Percentiles rank a stretch among this genome's conserved stretches.
These are phyloP conservation scores for Phylloporus arenicola DNA, from an alignment of 768 basidiomycete species.

Conservation along the genomic window DNA sequence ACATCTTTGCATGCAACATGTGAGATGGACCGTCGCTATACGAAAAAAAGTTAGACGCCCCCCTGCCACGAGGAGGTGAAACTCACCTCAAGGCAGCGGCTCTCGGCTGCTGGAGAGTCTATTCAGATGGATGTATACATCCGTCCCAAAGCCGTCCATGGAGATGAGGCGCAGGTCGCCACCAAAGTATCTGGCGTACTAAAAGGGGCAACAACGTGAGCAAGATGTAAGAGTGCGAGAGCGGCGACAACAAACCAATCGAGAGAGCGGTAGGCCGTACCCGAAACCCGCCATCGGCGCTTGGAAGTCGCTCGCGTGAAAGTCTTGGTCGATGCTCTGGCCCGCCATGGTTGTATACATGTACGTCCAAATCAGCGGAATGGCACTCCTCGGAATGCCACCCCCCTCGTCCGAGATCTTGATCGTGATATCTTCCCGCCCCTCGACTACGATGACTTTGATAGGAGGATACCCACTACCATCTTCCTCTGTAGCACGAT, in stretches of 20 bases:
- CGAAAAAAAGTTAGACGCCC: no score
- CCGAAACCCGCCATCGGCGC: slow-evolving; percentile 98
- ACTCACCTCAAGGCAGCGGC: slow-evolving; percentile 46
- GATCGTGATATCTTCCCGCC: slow-evolving; percentile 96
- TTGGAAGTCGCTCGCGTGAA: slow-evolving; percentile 79
- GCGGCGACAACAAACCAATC: slow-evolving; percentile 61
- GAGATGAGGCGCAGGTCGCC: slow-evolving; percentile 90
- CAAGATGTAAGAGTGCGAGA: neutral
- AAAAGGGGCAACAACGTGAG: slow-evolving; percentile 3
- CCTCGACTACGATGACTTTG: slow-evolving; percentile 76
- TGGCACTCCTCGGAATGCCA: slow-evolving; percentile 74
- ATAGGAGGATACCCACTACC: slow-evolving; percentile 19
- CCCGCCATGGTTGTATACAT: slow-evolving; percentile 88
- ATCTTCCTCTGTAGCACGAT: slow-evolving; percentile 19
- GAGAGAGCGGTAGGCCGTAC: slow-evolving; percentile 87
- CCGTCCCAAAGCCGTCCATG: slow-evolving; percentile 96
- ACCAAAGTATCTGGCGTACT: slow-evolving; percentile 80
- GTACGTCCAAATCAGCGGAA: slow-evolving; percentile 97
- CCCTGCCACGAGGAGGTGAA: no score
- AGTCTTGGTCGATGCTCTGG: slow-evolving; percentile 71
- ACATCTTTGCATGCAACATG: no score
- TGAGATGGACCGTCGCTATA: no score
- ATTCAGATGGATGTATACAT: slow-evolving; percentile 91
- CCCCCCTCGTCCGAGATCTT: slow-evolving; percentile 98
- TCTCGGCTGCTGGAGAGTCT: slow-evolving; percentile 77